Evolutionary conservation across 202 grass and related monocot species (phyloP), one percentile per base, ranked within the genome.

Genomic region (Brachypodium distachyon): DNA sequence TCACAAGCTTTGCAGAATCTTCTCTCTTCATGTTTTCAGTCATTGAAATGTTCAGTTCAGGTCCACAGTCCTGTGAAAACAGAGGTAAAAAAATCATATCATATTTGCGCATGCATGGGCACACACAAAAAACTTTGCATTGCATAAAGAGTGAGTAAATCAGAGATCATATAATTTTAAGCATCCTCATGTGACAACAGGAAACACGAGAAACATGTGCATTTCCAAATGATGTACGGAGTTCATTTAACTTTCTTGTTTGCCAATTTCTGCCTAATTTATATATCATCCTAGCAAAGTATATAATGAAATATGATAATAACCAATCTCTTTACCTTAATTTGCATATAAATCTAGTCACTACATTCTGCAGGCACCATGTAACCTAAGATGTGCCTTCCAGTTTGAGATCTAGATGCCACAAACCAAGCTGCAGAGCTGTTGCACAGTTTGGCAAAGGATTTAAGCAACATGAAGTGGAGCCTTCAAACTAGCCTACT

Each of bases 381-480:
- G 90, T 52, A 87, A 92, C 63, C 84, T 96, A 40, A 89, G 87
- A 28, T 96, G 84, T 23, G 80, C 89, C 54, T 96, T 96, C 72
- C 87, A 82, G 43, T 69, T 67, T 1, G 93, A 96, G 26, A 96
- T 96, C 72, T 90, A 37, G 89, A 96, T 60, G 84, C 93, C 58
- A 90, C 93, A 51, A 89, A 86, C 44, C 78, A 92, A 87, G 89
- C 89, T 4, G 89, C 86, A 9, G 89, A 90, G 74, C 81, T 96
- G 17, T 37, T 96, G 42, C 81, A 71, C 53, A 85, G 87, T 76
- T 67, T 96, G 67, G 79, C 69, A 28, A 92, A 90, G 43, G 87
- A 92, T 53, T 66, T 96, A 51, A 87, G 68, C 73, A 92, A 86
- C 66, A 96, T 96, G 93, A 92, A 90, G 64, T 85, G 82, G 81